A percentile compares a stretch with the other conserved stretches of the same genome.
phyloP scores from a whole-genome alignment of 345 rosid genomes.

The Melastoma malabathricum region DNA sequence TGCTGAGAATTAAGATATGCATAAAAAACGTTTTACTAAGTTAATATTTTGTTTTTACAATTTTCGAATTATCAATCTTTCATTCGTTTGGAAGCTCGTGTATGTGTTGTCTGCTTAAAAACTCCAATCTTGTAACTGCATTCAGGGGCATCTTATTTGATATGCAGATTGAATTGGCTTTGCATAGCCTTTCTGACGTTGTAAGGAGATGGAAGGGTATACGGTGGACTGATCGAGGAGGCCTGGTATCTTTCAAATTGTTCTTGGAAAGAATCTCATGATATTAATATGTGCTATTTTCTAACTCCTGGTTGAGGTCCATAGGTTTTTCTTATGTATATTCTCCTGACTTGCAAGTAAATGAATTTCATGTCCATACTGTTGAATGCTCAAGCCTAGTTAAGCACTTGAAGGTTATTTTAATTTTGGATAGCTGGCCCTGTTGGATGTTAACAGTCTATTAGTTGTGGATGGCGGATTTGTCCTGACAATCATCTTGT shows the following conservation, averaged over 20 bases:
- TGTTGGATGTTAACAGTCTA: background rate
- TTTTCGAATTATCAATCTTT: background rate
- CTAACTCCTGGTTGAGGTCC: background rate
- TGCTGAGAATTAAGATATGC: too few relatives aligned
- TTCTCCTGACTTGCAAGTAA: too few relatives aligned
- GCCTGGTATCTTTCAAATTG: conserved; percentile 36
- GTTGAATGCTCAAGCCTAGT: too few relatives aligned
- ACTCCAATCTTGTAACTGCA: too few relatives aligned
- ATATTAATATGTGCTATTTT: too few relatives aligned
- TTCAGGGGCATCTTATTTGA: conserved; percentile 2
- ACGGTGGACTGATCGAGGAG: conserved; percentile 70
- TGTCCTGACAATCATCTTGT: background rate
- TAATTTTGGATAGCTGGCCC: too few relatives aligned
- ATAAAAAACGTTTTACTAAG: too few relatives aligned
- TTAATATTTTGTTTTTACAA: too few relatives aligned
- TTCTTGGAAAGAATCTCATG: background rate
- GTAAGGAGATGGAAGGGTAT: conserved; percentile 50
- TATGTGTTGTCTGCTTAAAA: too few relatives aligned
- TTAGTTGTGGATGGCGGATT: background rate
- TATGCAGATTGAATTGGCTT: conserved; percentile 38
- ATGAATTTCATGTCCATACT: too few relatives aligned
- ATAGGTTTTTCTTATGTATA: background rate
- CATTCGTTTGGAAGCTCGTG: background rate
- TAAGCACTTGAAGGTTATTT: too few relatives aligned
- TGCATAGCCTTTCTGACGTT: conserved; percentile 28